Base-by-base conservation (phyloP, 148 eudicot species). In the Vaccinium macrocarpon region DNA sequence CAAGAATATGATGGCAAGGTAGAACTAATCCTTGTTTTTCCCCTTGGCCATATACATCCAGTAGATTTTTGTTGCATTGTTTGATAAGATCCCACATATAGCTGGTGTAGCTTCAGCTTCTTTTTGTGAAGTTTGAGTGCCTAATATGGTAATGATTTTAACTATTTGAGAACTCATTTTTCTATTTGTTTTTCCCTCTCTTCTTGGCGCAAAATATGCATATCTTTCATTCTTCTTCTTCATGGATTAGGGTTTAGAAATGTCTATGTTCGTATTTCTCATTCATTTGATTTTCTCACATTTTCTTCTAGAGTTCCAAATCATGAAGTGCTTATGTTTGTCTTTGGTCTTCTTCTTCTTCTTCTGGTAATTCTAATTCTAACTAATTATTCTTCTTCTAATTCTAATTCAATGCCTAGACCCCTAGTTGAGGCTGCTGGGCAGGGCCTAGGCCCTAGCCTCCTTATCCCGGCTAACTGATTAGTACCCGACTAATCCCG, bases 1-100 rank as follows among this genome's bases (percentile, higher is more conserved):
- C 88, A 94, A 89, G 95, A 95, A 91, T 95, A 95, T 82, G 98
- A 95, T 90, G 98, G 98, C 86, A 95, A 95, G 98, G 98, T 94
- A 88, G 80, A 73, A 62, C 2, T 8, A 29, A 48, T 83, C 75
- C 3, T 55, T 35, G 5, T 1, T 70, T 70, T 82, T 16, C 12
- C 38, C 73, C 1, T 68, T 18, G 46, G 46, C 46, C 46, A 42
- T 16, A 21, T 79, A 8, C 5, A 55, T 55, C 56, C 51, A 15
- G 21, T 82, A 19, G 23, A 12, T 14, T 18, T 81, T 61, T 78
- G 42, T 68, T 64, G 71, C 35, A 1, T 70, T 52, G 78, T 71
- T 82, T 71, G 29, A 27, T 42, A 38, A 29, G 25, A 51, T 71
- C 59, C 8, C 68, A 15, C 38, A 5, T 27, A 66, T 68, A 16